Evolutionary conservation across 345 rosid species (phyloP), one percentile per base, ranked within the genome.

Genomic region (Carallia pectinifolia): DNA sequence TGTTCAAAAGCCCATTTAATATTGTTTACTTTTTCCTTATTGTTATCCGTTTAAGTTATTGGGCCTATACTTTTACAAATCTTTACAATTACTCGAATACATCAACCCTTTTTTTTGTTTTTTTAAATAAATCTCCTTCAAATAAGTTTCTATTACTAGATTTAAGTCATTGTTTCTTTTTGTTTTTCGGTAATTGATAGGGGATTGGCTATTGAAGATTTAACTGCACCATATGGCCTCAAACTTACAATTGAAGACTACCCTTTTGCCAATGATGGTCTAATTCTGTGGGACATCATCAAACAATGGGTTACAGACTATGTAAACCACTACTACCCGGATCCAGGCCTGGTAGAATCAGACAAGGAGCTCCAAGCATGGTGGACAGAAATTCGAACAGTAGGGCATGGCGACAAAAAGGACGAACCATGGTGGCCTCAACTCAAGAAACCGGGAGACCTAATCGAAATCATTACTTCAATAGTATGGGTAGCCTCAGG

Each of bases 251-350:
- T 86, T 13, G 77, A 86, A 31, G 89, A 88, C 76, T 83, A 86
- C 75, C 93, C 93, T 4, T 86, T 60, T 50, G 89, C 90, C 10
- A 88, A 68, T 15, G 93, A 86, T 33, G 93, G 93, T 4, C 80
- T 88, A 12, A 19, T 74, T 6, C 48, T 84, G 4, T 86, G 88
- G 92, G 86, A 81, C 56, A 30, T 60, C 38, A 50, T 86, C 44
- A 79, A 83, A 58, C 44, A 67, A 33, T 88, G 90, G 90, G 68
- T 83, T 27, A 71, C 70, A 1, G 83, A 76, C 7, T 83, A 86
- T 66, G 86, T 88, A 6, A 80, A 74, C 29, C 89, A 79, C 68
- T 83, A 80, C 74, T 88, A 84, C 36, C 74, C 85, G 1, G 73
- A 83, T 3, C 31, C 83, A 23, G 58, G 48, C 53, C 52, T 70